These are phyloP conservation scores for Quercus phellos DNA, from an alignment of 331 rosid species.

Conservation along the genomic window DNA sequence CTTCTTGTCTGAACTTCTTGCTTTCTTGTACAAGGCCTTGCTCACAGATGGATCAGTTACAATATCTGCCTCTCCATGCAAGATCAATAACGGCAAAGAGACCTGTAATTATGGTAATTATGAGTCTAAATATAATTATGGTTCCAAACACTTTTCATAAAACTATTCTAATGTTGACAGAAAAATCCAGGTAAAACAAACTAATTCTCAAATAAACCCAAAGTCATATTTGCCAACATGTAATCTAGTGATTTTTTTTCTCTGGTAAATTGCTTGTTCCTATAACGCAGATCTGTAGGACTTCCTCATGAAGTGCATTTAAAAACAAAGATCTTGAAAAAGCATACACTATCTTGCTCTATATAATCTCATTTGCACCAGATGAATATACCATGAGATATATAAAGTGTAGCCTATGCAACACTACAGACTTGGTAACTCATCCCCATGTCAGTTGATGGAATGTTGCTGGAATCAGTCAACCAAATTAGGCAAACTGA, in stretches of 20 bases:
- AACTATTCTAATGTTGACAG: not conserved
- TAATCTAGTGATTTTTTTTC: not conserved
- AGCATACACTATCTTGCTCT: not conserved
- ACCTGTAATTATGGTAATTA: slow-evolving; percentile 39
- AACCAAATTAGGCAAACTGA: no score
- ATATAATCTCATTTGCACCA: not conserved
- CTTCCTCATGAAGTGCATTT: not conserved
- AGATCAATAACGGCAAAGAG: slow-evolving; percentile 70
- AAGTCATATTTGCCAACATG: not conserved
- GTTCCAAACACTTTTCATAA: not conserved
- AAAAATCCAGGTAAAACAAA: not conserved
- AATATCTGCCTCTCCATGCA: slow-evolving; percentile 80
- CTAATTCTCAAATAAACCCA: not conserved
- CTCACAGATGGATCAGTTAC: slow-evolving; percentile 92
- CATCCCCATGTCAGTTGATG: not conserved
- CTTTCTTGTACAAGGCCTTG: slow-evolving; percentile 66
- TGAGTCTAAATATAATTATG: not conserved
- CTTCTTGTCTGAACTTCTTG: slow-evolving; percentile 68
- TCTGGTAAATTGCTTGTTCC: not conserved
- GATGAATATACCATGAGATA: not conserved
- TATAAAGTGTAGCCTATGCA: not conserved
- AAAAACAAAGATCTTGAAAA: not conserved
- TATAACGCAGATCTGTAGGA: not conserved
- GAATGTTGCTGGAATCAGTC: no score
- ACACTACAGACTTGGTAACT: not conserved